These are phyloP conservation scores for Colletotrichum sp. DNA, from an alignment of 2,329 filamentous ascomycete genomes.

Conservation along the genomic window DNA sequence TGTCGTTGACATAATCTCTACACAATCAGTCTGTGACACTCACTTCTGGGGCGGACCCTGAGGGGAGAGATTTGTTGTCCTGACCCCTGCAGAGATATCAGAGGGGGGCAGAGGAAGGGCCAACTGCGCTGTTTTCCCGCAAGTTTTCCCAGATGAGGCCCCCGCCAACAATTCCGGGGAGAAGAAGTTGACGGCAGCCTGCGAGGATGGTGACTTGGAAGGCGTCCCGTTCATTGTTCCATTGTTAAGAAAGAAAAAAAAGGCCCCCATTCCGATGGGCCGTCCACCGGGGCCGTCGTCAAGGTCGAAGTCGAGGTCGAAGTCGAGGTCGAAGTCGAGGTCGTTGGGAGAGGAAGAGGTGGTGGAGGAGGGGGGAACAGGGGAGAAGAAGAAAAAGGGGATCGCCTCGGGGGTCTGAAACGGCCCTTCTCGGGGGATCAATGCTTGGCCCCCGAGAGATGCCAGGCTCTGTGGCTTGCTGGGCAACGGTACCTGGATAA, in stretches of 20 bases:
- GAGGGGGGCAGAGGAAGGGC: neutral
- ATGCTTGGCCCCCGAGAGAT: slow-evolving; percentile 4
- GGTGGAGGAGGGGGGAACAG: neutral
- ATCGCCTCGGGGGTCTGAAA: slow-evolving; percentile 21
- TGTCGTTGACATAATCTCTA: slow-evolving; percentile 13
- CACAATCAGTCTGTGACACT: slow-evolving; percentile 15
- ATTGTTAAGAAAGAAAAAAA: neutral
- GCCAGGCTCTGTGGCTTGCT: neutral
- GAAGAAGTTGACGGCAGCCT: neutral
- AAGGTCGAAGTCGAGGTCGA: neutral
- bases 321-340: neutral
- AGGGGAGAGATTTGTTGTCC: neutral
- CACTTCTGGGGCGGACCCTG: slow-evolving; percentile 14
- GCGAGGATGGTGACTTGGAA: neutral
- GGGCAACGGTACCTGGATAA: neutral
- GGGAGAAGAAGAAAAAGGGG: neutral
- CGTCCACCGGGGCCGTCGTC: neutral
- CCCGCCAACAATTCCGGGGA: slow-evolving; percentile 6
- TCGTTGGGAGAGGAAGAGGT: neutral
- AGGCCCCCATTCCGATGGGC: neutral
- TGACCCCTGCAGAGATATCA: neutral
- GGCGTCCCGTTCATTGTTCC: neutral
- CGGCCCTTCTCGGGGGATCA: slow-evolving; percentile 1
- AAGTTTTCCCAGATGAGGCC: neutral
- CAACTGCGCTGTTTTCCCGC: slow-evolving; percentile 8